Evolutionary conservation across 495 filamentous ascomycete species (phyloP), one percentile per base, ranked within the genome.

Genomic region (Peziza echinospora): DNA sequence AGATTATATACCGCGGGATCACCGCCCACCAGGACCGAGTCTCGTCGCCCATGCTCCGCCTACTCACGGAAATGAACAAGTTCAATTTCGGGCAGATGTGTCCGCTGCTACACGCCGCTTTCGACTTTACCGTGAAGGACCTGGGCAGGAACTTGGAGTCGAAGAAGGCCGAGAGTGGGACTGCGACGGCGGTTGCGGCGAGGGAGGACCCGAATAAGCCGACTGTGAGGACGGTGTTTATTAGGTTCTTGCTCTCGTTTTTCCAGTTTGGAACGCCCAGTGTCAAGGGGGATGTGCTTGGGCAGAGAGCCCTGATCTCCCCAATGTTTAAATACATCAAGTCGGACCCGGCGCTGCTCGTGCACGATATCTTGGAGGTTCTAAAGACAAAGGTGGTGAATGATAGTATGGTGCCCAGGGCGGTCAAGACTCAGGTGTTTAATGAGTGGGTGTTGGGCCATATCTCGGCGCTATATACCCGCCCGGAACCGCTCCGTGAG

Each of bases 161-260:
- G 26, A 47, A 45, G 37, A 41, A 42, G 11, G 44, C 26, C 22
- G 48, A 46, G 24, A 42, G 25, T 39, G 49, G 49, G 19, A 21
- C 37, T n/a, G 41, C 16, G 11, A 34, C 17, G 7, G 24, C 21
- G 19, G 47, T 46, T 16, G 45, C 42, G 5, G 30, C 13, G 13
- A 17, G 6, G 3, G 51, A 59, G 13, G 53, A 59, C 21, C 37
- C 37, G 10, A 44, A 50, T 30, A 56, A 45, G 23, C 57, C 56
- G 39, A 51, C 57, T 17, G 21, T 59, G 22, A 57, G 57, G 17
- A 59, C 56, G 21, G 44, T 51, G 25, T 53, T 47, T 41, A 42
- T 60, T 21, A 50, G 57, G 40, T 60, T 60, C 44, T 23, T 59
- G 48, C 47, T 59, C 30, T 59, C 57, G 17, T 60, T 60, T 41